Conservation (phyloP, 1,284 basidiomycete species). For the Xerocomus tenax region DNA sequence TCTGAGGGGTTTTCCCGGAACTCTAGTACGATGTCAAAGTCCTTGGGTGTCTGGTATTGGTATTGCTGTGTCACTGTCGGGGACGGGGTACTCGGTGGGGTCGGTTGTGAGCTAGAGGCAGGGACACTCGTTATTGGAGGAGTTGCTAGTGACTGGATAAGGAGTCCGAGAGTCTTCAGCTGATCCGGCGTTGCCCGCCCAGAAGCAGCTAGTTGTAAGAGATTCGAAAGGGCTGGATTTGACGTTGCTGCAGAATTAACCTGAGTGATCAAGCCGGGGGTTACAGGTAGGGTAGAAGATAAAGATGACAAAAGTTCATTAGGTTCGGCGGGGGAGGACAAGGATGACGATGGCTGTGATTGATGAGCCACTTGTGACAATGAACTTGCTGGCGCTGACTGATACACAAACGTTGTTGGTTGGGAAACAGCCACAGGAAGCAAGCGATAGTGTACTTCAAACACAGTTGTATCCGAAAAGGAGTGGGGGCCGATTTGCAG, state of each 20-base stretch:
- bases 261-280: constrained; percentile 49
- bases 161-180: constrained; percentile 51
- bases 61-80: constrained; percentile 15
- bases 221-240: constrained; percentile 54
- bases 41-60: constrained; percentile 32
- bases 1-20: constrained; percentile 55
- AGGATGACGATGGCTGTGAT: not conserved
- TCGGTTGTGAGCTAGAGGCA: constrained; percentile 10
- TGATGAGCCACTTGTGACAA: constrained; percentile 14
- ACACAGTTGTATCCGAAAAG: constrained; percentile 56
- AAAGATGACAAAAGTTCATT: constrained; percentile 37
- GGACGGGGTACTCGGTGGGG: constrained; percentile 11
- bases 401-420: constrained; percentile 22
- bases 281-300: constrained; percentile 39
- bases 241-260: constrained; percentile 57
- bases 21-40: constrained; percentile 62
- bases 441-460: constrained; percentile 52
- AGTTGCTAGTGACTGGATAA: constrained; percentile 50
- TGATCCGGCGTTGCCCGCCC: constrained; percentile 54
- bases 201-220: constrained; percentile 52
- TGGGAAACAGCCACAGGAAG: constrained; percentile 19
- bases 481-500: constrained; percentile 64
- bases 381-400: constrained; percentile 14
- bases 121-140: constrained; percentile 14
- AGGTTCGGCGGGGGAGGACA: constrained; percentile 17